Percentiles rank a stretch among this genome's conserved stretches.
These are phyloP conservation scores for Chamaecrista fasciculata DNA, from an alignment of 306 rosid species.

Conservation along the genomic window DNA sequence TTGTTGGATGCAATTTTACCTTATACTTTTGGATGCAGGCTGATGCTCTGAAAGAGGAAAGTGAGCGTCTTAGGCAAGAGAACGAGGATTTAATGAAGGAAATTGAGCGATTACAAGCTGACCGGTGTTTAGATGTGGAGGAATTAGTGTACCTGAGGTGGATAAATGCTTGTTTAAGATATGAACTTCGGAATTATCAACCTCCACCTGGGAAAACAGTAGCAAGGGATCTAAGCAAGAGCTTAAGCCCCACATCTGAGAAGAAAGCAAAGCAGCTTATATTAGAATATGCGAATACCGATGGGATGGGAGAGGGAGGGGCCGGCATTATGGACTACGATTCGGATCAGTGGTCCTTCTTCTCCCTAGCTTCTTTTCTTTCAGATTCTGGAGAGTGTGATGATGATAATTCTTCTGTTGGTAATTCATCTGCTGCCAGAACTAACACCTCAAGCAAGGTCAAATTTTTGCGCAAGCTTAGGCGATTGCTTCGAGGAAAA, in stretches of 20 bases:
- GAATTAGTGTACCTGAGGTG: constrained; percentile 85
- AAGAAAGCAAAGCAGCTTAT: constrained; percentile 81
- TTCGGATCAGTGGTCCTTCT: constrained; percentile 69
- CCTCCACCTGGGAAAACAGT: constrained; percentile 64
- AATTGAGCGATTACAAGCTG: constrained; percentile 57
- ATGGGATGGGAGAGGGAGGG: constrained; percentile 38
- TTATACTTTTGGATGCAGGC: constrained; percentile 42
- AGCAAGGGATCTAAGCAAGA: constrained; percentile 83
- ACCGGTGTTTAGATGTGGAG: constrained; percentile 70
- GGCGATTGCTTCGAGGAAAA: constrained; percentile 56
- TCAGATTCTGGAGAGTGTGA: constrained; percentile 59
- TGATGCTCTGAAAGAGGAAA: constrained; percentile 48
- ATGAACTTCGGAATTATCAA: constrained; percentile 69
- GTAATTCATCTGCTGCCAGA: constrained; percentile 41
- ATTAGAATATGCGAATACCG: constrained; percentile 71
- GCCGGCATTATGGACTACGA: constrained; percentile 50
- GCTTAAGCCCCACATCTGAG: constrained; percentile 78
- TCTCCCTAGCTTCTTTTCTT: constrained; percentile 55
- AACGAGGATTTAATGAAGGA: constrained; percentile 51
- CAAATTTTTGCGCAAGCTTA: constrained; percentile 57
- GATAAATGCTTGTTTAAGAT: constrained; percentile 90
- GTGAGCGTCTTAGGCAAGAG: constrained; percentile 39
- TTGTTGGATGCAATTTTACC: constrained; percentile 10
- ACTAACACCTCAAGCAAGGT: constrained; percentile 39
- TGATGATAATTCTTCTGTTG: constrained; percentile 48